phyloP scores from a whole-genome alignment of 139 green algal species.

The Tetradesmus obliquus region DNA sequence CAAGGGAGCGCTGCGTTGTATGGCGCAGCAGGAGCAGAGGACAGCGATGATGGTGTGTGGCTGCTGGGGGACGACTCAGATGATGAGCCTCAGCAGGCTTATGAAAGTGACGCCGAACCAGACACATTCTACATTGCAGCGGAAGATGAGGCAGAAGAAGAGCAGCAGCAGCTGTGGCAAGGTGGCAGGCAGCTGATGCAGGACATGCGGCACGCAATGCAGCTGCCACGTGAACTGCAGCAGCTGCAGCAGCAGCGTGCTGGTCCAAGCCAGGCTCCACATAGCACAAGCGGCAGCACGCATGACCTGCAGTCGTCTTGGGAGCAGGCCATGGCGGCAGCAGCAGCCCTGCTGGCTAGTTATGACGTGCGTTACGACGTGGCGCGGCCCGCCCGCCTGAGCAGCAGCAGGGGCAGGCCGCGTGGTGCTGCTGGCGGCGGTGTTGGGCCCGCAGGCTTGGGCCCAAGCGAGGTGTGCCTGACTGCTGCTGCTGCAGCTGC shows the following conservation, averaged over 20 bases:
- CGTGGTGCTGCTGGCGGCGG: background rate
- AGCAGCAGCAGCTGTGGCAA: slow-evolving; percentile 9
- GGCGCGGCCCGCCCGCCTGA: background rate
- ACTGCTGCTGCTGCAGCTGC: slow-evolving; percentile 20
- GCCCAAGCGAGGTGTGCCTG: background rate
- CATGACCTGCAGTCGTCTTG: slow-evolving; percentile 1
- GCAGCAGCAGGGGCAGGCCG: background rate
- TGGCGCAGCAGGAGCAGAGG: background rate
- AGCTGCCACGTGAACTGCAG: background rate
- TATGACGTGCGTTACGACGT: slow-evolving; percentile 38
- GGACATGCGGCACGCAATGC: background rate
- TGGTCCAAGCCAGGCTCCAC: background rate
- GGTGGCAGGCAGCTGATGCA: background rate
- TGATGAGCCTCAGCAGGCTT: background rate
- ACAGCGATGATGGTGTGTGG: background rate
- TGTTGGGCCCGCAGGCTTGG: background rate
- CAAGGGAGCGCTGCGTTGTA: background rate
- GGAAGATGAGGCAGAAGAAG: background rate
- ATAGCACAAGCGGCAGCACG: background rate
- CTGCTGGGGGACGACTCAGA: slow-evolving; percentile 4
- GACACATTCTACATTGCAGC: background rate
- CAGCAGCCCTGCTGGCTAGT: background rate
- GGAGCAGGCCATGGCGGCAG: slow-evolving; percentile 2
- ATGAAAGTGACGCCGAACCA: background rate
- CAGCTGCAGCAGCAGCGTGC: background rate